Evolutionary conservation across 2,329 filamentous ascomycete species (phyloP), one percentile per base, ranked within the genome.

Genomic region (Claviceps pusilla): DNA sequence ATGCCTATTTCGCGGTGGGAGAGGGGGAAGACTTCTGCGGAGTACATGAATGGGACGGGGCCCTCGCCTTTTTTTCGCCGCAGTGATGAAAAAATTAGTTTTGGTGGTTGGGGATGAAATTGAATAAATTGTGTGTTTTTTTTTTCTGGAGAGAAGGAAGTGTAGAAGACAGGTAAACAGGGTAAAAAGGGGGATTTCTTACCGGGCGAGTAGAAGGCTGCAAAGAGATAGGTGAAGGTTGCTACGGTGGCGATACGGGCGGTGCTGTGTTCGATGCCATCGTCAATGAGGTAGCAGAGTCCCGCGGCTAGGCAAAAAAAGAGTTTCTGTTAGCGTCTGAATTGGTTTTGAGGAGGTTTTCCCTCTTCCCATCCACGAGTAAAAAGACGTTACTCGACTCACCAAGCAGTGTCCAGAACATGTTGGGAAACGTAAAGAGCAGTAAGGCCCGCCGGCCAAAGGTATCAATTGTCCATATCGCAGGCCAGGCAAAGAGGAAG

Each of bases 1-100:
- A 69, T 69, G 46, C 67, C 67, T 46, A 69, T 62, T 58, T 69
- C 67, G 55, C 67, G 65, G 58, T 69, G 66, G 4, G 68, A 68
- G 29, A 66, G 65, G 2, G 68, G 68, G 50, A 70, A 70, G 4
- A 67, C 66, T 58, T 70, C 68, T 4, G 68, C 68, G 16, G 67
- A 69, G 58, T 70, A 70, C 53, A 67, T 66, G 55, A 69, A 70
- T 0, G 68, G 66, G 2, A 70, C 66, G 0, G 68, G 68, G 0
- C 68, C 67, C 55, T 69, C 67, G 9, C 68, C 67, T 58, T 14
- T 37, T 48, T 16, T n/a, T 16, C 11, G 14, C 7, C 7, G 5
- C 2, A 7, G n/a, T 12, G 5, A 28, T 12, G 46, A 7, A 16
- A 16, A 24, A 24, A 24, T 24, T 24, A 24, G 24, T 2, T 2